phyloP scores from a whole-genome alignment of 2,329 filamentous ascomycete species.

The Ascochyta koolunga region DNA sequence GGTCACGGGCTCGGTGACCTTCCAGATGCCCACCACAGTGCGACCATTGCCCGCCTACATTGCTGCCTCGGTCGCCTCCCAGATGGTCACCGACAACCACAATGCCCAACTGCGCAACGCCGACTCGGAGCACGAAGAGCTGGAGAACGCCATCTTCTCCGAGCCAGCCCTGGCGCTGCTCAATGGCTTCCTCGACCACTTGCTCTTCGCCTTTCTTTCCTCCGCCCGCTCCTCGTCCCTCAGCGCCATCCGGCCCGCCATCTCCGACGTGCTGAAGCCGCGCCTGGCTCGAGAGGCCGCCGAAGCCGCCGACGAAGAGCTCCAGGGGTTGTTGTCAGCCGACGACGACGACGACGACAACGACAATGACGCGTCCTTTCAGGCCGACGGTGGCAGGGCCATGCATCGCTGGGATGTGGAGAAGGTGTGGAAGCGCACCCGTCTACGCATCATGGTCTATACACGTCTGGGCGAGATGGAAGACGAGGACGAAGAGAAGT shows the following conservation, averaged over 20 bases:
- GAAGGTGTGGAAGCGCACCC: slow-evolving; percentile 89
- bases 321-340: slow-evolving; percentile 86
- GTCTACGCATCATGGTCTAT: slow-evolving; percentile 96
- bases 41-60: slow-evolving; percentile 86
- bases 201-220: slow-evolving; percentile 89
- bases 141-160: slow-evolving; percentile 75
- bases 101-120: slow-evolving; percentile 73
- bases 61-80: slow-evolving; percentile 82
- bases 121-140: slow-evolving; percentile 64
- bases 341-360: slow-evolving; percentile 59
- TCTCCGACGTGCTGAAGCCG: slow-evolving; percentile 85
- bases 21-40: slow-evolving; percentile 69
- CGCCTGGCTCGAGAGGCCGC: slow-evolving; percentile 87
- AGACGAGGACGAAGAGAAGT: slow-evolving; percentile 93
- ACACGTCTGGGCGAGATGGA: slow-evolving; percentile 96
- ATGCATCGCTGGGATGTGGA: slow-evolving; percentile 83
- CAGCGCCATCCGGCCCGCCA: slow-evolving; percentile 75
- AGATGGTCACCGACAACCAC: slow-evolving; percentile 89
- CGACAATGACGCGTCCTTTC: slow-evolving; percentile 16
- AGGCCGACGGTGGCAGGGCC: slow-evolving; percentile 33
- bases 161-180: slow-evolving; percentile 75
- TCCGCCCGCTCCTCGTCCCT: slow-evolving; percentile 79
- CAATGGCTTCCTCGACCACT: slow-evolving; percentile 91
- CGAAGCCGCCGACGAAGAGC: slow-evolving; percentile 80
- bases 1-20: slow-evolving; percentile 55